These are phyloP conservation scores for Podospora pseudopauciseta DNA, from an alignment of 495 filamentous ascomycete genomes.

Conservation along the genomic window DNA sequence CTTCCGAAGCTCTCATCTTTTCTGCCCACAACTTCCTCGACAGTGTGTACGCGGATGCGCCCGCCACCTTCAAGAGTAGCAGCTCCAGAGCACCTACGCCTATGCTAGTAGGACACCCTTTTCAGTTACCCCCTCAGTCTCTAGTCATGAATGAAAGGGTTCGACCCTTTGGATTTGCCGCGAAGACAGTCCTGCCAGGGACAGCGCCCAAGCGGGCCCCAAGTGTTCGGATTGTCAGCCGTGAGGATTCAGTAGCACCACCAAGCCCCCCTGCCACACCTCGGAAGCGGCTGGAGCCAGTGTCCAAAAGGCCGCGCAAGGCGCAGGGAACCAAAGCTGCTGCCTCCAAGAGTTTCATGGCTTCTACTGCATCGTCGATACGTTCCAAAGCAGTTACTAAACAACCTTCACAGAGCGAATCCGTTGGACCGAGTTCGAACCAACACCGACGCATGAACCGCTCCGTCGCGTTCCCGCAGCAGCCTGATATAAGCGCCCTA, in stretches of 20 bases:
- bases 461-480: conserved; percentile 62
- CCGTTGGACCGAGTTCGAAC: conserved; percentile 40
- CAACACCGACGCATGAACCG: conserved; percentile 58
- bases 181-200: background rate
- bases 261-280: conserved; percentile 19
- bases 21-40: conserved; percentile 77
- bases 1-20: conserved; percentile 79
- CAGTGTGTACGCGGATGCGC: conserved; percentile 66
- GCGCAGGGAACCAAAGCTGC: background rate
- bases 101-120: conserved; percentile 62
- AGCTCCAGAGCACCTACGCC: conserved; percentile 76
- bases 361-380: conserved; percentile 38
- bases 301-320: background rate
- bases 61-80: conserved; percentile 48
- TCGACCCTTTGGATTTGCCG: background rate
- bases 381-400: conserved; percentile 41
- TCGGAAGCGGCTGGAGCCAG: background rate
- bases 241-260: conserved; percentile 28
- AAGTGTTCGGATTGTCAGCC: conserved; percentile 41
- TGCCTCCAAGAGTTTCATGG: conserved; percentile 40
- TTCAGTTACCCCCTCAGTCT: conserved; percentile 33
- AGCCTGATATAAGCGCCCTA: conserved; percentile 71
- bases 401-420: conserved; percentile 40
- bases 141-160: conserved; percentile 11
- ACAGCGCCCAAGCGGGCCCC: conserved; percentile 10